Evolutionary conservation across 2,329 filamentous ascomycete species (phyloP), one percentile per base, ranked within the genome.

Genomic region (Diaporthe nobilis): DNA sequence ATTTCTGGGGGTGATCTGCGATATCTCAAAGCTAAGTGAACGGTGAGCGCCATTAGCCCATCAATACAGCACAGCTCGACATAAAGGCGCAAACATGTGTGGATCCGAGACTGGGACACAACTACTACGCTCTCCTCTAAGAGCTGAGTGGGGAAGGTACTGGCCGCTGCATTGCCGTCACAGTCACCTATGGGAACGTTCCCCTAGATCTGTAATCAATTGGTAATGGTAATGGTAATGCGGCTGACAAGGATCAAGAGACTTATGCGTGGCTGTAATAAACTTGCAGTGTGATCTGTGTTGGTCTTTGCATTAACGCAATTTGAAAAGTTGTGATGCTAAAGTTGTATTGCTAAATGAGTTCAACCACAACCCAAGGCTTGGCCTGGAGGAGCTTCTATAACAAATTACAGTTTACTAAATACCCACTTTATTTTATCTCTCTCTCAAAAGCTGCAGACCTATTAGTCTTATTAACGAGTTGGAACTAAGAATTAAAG

Each of bases 11-110:
- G 28, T 67, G 61, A 51, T 67, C 42, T 37, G 61, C 61, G 42
- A 34, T n/a, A 34, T n/a, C 28, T n/a, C 31, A 49, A 67, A 67
- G 61, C 22, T 67, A 51, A 51, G 42, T 49, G 42, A 67, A 34
- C 60, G 39, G 60, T 65, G 60, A 63, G 60, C 7, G 28, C 39
- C 39, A 25, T 25, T 20, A 31, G 60, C 31, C 39, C n/a, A 25
- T 25, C 39, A 39, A 44, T 44, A 63, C 37, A 44, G n/a, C 39
- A 28, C 25, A 44, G 39, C 39, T 28, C 25, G 39, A 44, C 60
- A 12, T 44, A 39, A n/a, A 28, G 58, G 20, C 3, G 22, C n/a
- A 39, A 6, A 42, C 58, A 44, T 7, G n/a, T 44, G 34, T 44
- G 28, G 25, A 2, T 44, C 9, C 39, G 15, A 28, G 37, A 63